phyloP scores from a whole-genome alignment of 1,284 basidiomycete species.

The Rhodotorula sp. region DNA sequence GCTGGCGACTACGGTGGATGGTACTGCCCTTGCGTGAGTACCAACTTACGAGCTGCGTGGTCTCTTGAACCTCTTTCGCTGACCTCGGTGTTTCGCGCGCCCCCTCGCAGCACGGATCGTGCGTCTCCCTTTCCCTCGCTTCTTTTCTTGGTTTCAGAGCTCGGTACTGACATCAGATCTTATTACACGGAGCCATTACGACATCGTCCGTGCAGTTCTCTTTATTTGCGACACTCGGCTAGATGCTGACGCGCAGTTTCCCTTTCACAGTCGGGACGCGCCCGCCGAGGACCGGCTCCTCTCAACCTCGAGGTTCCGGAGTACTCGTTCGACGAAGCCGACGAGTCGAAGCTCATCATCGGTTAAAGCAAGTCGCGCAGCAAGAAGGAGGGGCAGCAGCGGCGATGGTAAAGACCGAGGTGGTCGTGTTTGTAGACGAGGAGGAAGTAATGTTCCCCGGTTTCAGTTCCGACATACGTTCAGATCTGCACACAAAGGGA shows the following conservation, averaged over 20 bases:
- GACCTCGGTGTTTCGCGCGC: too few species aligned
- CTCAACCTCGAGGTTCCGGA: slow-evolving; percentile 85
- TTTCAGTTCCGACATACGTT: too few species aligned
- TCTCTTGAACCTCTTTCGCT: too few species aligned
- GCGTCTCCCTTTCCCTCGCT: slow-evolving; percentile 43
- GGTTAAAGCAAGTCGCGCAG: slow-evolving; percentile 57
- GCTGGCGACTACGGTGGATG: slow-evolving; percentile 85
- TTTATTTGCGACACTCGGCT: neutral
- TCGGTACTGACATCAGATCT: neutral
- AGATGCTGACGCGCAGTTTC: slow-evolving; percentile 49
- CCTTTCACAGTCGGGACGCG: slow-evolving; percentile 17
- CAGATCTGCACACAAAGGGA: too few species aligned
- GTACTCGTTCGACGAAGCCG: slow-evolving; percentile 82
- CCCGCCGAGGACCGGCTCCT: slow-evolving; percentile 46
- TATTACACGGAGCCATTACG: neutral
- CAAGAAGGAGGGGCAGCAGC: too few species aligned
- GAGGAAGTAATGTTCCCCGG: neutral
- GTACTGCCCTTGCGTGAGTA: slow-evolving; percentile 79
- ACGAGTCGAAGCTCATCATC: slow-evolving; percentile 77
- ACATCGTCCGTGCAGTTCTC: neutral
- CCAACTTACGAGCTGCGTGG: slow-evolving; percentile 64
- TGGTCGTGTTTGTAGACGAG: neutral
- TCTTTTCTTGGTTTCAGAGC: neutral
- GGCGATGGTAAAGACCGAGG: neutral
- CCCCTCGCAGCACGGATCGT: slow-evolving; percentile 60